Evolutionary conservation across 495 filamentous ascomycete genomes (phyloP).

Genomic region (Pyrenula massariospora): DNA sequence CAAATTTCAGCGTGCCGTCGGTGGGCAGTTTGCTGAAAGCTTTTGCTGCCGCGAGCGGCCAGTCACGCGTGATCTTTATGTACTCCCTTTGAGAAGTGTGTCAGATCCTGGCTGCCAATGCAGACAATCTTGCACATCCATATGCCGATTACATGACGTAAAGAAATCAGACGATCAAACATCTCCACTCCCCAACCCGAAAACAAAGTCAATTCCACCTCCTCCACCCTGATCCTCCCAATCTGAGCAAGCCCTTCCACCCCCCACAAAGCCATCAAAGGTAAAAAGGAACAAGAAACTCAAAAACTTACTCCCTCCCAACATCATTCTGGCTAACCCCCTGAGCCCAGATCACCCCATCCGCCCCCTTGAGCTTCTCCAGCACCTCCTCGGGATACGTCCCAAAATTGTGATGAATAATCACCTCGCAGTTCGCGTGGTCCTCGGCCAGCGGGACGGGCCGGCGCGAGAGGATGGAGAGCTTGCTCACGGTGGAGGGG

Average conservation of each 20-base stretch:
- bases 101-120: background rate
- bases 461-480: conserved; percentile 54
- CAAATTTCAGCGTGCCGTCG: conserved; percentile 48
- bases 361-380: conserved; percentile 46
- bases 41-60: conserved; percentile 46
- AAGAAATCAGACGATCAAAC: too few species aligned
- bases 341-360: conserved; percentile 60
- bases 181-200: too few species aligned
- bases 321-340: conserved; percentile 50
- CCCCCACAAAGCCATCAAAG: background rate
- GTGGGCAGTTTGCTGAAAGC: conserved; percentile 40
- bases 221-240: too few species aligned
- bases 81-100: conserved; percentile 41
- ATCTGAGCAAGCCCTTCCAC: too few species aligned
- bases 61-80: conserved; percentile 52
- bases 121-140: too few species aligned
- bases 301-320: conserved; percentile 38
- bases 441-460: conserved; percentile 54
- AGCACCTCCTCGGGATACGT: conserved; percentile 42
- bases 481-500: conserved; percentile 32
- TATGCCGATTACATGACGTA: too few species aligned
- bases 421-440: conserved; percentile 48
- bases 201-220: too few species aligned
- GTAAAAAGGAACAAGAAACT: background rate
- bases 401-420: conserved; percentile 53